Evolutionary conservation across 371 early-diverging fungal genomes (phyloP).

Genomic region (Circinella minor): DNA sequence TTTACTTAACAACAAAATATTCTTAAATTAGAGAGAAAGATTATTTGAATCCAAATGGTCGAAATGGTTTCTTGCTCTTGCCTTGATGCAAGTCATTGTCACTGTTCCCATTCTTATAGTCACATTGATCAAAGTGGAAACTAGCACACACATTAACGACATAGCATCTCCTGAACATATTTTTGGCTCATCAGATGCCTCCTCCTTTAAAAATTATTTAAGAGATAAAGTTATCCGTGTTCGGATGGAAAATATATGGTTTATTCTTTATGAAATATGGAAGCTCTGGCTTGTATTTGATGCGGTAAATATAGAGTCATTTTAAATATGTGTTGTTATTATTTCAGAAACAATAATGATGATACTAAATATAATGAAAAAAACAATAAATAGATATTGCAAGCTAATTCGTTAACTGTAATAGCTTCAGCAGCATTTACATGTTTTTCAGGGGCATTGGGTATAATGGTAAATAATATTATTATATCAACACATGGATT

Average conservation of each 20-base stretch:
- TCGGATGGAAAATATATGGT: slow-evolving; percentile 23
- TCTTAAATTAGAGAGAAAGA: slow-evolving; percentile 7
- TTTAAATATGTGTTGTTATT: background rate
- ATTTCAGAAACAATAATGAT: background rate
- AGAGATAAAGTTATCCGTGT: slow-evolving; percentile 14
- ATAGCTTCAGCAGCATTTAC: slow-evolving; percentile 17
- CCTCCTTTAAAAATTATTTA: background rate
- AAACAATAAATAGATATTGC: slow-evolving; percentile 11
- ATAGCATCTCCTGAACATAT: too few relatives aligned
- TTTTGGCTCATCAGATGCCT: too few relatives aligned
- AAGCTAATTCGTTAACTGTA: slow-evolving; percentile 22
- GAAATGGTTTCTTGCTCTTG: slow-evolving; percentile 13
- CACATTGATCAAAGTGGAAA: slow-evolving; percentile 12
- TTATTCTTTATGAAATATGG: slow-evolving; percentile 25
- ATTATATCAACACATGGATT: background rate
- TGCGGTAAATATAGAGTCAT: slow-evolving; percentile 8
- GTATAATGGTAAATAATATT: slow-evolving; percentile 17
- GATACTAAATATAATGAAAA: background rate
- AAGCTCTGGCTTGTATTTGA: slow-evolving; percentile 24
- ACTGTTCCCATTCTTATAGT: slow-evolving; percentile 22
- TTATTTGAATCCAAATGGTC: slow-evolving; percentile 16
- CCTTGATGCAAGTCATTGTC: slow-evolving; percentile 22
- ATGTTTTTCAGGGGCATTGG: slow-evolving; percentile 23
- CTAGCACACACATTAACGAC: background rate
- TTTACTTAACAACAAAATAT: background rate